These are phyloP conservation scores for Poteriospumella lacustris DNA, from an alignment of 108 stramenopile genomes.

Conservation along the genomic window DNA sequence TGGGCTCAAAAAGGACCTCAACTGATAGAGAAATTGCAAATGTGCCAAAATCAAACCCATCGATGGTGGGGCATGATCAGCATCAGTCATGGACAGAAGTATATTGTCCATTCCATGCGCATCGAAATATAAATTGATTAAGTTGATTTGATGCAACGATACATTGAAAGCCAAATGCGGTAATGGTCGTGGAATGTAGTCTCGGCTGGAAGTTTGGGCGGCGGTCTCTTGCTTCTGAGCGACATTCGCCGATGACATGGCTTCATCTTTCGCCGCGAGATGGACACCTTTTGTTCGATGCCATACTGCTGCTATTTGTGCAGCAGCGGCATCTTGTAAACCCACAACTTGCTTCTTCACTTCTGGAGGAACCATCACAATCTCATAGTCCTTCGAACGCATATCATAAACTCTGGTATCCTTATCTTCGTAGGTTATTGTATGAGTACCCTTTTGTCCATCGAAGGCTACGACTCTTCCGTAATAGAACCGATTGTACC, in stretches of 20 bases:
- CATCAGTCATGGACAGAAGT: background rate
- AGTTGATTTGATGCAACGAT: background rate
- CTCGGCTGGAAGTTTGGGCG: background rate
- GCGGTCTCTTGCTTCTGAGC: background rate
- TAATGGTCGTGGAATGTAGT: background rate
- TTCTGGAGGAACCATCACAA: background rate
- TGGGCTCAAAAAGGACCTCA: background rate
- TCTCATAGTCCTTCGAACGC: slow-evolving; percentile 2
- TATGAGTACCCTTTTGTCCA: background rate
- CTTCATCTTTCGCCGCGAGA: background rate
- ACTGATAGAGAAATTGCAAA: slow-evolving; percentile 16
- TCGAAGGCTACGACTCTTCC: slow-evolving; percentile 10
- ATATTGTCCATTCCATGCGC: background rate
- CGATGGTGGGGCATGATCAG: background rate
- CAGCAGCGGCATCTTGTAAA: background rate
- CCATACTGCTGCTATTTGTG: background rate
- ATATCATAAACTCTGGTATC: background rate
- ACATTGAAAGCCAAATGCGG: background rate
- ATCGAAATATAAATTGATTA: slow-evolving; percentile 2
- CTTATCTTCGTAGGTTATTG: slow-evolving; percentile 21
- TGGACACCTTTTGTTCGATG: background rate
- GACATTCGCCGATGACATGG: background rate
- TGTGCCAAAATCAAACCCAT: background rate
- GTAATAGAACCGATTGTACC: background rate
- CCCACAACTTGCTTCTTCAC: background rate